Evolutionary conservation across 768 basidiomycete species (phyloP), one percentile per base, ranked within the genome.

Genomic region (Cystofilobasidium macerans): DNA sequence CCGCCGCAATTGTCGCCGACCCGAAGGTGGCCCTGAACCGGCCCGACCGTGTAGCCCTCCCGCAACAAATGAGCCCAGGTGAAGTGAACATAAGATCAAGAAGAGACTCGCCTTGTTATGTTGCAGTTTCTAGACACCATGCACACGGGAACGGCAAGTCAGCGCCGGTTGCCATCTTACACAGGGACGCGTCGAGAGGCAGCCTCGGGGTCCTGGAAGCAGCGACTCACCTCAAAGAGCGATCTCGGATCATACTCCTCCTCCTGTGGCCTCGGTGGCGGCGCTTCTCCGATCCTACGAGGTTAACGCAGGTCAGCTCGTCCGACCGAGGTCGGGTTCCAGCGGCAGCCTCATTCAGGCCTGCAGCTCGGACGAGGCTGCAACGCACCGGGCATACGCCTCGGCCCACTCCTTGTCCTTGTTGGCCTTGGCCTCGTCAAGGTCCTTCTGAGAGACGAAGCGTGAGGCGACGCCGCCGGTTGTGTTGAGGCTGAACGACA

Each of bases 341-440:
- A 60, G 13, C 9, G n/a, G 36, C 42, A 51, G 43, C 57, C 40
- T 51, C n/a, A 6, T 33, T n/a, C 24, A 22, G 45, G 2, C 28
- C 24, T n/a, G 8, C 12, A 16, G 6, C 16, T 28, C 13, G 32
- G 32, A 7, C 38, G 5, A 36, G 12, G 32, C 42, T 32, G 24
- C 12, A 43, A 45, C 18, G 33, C 9, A 64, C 53, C 63, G 32
- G 22, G 69, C 77, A 69, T 78, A 78, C 11, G 78, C 77, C 24
- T 72, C 77, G 62, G 72, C 74, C 77, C 77, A 79, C 69, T 77
- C 76, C 58, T 74, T 70, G 47, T 77, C 72, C 65, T 73, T 73
- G 14, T 67, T 61, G 16, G 68, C 66, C 57, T 76, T 74, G 3
- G 75, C 75, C 22, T 74, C 73, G 48, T 79, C 77, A 20, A 79